These are phyloP conservation scores for Ilyonectria mors-panacis DNA, from an alignment of 2,329 filamentous ascomycete genomes.

Conservation along the genomic window DNA sequence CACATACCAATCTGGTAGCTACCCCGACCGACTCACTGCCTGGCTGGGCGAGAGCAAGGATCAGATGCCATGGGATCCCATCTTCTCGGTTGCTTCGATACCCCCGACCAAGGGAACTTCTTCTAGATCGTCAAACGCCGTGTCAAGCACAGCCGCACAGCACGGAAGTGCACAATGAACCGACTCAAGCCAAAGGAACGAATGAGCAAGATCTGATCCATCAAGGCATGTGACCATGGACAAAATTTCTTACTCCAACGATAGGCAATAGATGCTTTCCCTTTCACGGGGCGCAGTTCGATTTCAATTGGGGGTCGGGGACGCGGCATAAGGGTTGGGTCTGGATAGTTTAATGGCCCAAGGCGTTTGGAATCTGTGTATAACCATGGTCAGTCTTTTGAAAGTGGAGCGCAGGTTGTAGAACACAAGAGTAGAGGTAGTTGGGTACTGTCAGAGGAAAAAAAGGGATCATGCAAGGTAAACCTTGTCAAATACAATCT, in stretches of 20 bases:
- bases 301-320: not conserved
- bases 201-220: not conserved
- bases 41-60: constrained; percentile 24
- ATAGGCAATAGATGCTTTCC: not conserved
- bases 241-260: not conserved
- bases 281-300: not conserved
- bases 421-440: not conserved
- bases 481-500: constrained; percentile 64
- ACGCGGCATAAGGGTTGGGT: not conserved
- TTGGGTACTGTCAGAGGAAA: constrained; percentile 50
- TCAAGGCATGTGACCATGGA: not conserved
- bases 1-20: not conserved
- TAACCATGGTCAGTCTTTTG: constrained; percentile 29
- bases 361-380: constrained; percentile 3
- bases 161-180: constrained; percentile 21
- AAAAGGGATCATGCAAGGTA: constrained; percentile 53
- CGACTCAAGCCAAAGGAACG: not conserved
- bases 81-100: constrained; percentile 2
- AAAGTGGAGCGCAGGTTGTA: not conserved
- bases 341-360: not conserved
- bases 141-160: not conserved
- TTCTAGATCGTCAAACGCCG: fast-evolving
- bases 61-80: constrained; percentile 21
- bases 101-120: not conserved
- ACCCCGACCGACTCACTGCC: not conserved